Evolutionary conservation across 2,329 filamentous ascomycete species (phyloP), one percentile per base, ranked within the genome.

Genomic region (Beauveria sp.): DNA sequence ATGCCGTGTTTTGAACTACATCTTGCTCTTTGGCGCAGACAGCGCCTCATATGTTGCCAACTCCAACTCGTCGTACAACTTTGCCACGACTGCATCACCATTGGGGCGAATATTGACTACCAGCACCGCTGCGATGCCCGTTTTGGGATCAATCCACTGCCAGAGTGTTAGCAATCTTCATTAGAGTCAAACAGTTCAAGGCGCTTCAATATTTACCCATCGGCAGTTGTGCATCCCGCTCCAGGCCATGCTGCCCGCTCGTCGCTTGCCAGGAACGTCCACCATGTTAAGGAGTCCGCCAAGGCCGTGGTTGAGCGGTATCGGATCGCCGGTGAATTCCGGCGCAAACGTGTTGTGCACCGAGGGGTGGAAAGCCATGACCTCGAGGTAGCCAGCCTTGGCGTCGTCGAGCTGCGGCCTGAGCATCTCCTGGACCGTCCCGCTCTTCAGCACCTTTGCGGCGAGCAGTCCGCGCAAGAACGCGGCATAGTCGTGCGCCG

Each of bases 231-330:
- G 67, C 64, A 75, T 72, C 26, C 78, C 78, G n/a, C 69, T 70
- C 77, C 78, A 80, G 67, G 72, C 75, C 63, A 80, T 63, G 51
- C 76, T 78, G 1, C 77, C 76, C 64, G 72, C 74, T 49, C 66
- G 70, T 45, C 78, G 69, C 70, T 76, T 77, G 1, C 74, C 75
- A 0, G 73, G 70, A 7, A 74, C 68, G 60, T 78, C 73, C 24
- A 70, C 70, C 63, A 74, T 58, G 60, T 77, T 78, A 46, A 79
- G 64, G 24, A 75, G 64, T 2, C 77, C 78, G 6, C 70, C 71
- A 10, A 79, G 66, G 1, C 76, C 73, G 47, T 75, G 70, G 60
- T 75, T 73, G 5, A 79, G 60, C 26, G 67, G 66, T 47, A 70
- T 66, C 2, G 67, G 71, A 0, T 43, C 58, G 43, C 42, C 52